phyloP scores from a whole-genome alignment of 176 grass and related monocot genomes.

The Avena insularis region DNA sequence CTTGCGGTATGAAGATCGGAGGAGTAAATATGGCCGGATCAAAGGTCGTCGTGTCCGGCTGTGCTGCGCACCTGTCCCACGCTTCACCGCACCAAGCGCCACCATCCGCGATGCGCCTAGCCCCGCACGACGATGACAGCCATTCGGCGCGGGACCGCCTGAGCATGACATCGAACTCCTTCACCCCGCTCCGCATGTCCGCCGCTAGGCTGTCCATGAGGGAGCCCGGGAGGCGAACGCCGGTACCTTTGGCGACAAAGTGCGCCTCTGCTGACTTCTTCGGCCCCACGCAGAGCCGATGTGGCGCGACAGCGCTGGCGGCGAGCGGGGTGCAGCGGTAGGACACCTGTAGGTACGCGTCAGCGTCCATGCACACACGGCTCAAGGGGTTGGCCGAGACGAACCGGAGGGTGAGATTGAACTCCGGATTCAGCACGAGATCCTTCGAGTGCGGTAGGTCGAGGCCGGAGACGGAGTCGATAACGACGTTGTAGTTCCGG shows the following conservation, averaged over 20 bases:
- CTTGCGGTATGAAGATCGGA: not conserved
- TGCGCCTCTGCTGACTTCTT: not conserved
- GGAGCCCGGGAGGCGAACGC: not conserved
- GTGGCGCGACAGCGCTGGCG: not conserved
- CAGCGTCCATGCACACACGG: not conserved
- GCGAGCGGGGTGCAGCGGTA: not conserved
- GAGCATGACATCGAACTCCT: not conserved
- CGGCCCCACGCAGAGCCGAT: not conserved
- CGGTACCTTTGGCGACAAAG: not conserved
- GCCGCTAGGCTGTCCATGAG: conserved; percentile 9
- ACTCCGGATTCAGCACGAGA: not conserved
- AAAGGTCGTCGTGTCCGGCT: not conserved
- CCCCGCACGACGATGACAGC: not conserved
- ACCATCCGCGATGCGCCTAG: not conserved
- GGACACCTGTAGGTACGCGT: not conserved
- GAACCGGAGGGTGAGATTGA: not conserved
- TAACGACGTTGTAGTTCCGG: not conserved
- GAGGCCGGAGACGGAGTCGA: not conserved
- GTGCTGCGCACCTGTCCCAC: not conserved
- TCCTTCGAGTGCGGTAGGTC: not conserved
- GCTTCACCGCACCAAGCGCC: not conserved
- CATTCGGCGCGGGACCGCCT: not conserved
- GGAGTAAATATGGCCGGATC: not conserved
- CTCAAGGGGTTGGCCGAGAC: not conserved
- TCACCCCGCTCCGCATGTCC: not conserved